These are phyloP conservation scores for Aspergillus campestris DNA, from an alignment of 495 filamentous ascomycete species.

Conservation along the genomic window DNA sequence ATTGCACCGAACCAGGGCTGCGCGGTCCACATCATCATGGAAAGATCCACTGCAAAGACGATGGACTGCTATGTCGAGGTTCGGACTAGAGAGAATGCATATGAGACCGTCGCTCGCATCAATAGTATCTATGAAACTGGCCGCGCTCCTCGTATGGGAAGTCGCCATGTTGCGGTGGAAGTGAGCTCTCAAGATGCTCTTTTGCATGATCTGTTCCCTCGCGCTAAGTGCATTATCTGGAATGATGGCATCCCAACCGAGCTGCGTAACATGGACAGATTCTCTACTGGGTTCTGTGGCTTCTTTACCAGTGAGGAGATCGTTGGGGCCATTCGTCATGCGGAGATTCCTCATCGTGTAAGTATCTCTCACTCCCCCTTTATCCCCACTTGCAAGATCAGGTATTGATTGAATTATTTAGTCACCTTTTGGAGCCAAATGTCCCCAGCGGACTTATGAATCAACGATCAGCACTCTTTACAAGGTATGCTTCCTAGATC, in stretches of 20 bases:
- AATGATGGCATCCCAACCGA: constrained; percentile 37
- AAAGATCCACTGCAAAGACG: constrained; percentile 67
- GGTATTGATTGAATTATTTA: constrained; percentile 17
- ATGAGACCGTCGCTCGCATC: constrained; percentile 26
- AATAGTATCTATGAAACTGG: constrained; percentile 36
- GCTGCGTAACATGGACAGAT: constrained; percentile 34
- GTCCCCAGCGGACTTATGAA: constrained; percentile 66
- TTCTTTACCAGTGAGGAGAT: constrained; percentile 69
- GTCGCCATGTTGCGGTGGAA: constrained; percentile 54
- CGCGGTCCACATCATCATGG: constrained; percentile 77
- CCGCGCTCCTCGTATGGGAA: constrained; percentile 49
- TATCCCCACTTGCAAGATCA: neutral
- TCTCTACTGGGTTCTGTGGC: constrained; percentile 58
- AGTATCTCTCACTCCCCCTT: constrained; percentile 20
- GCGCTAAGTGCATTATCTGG: constrained; percentile 58
- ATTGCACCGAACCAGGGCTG: constrained; percentile 45
- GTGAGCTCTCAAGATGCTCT: constrained; percentile 52
- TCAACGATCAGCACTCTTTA: constrained; percentile 64
- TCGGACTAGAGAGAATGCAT: constrained; percentile 42
- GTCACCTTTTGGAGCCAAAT: constrained; percentile 57
- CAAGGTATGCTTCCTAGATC: constrained; percentile 40
- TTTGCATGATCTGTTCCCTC: constrained; percentile 60
- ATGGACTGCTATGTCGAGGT: constrained; percentile 71
- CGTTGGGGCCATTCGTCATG: constrained; percentile 55
- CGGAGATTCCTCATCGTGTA: constrained; percentile 59